phyloP scores from a whole-genome alignment of 1,284 basidiomycete species.

The Ceratobasidium sp. region DNA sequence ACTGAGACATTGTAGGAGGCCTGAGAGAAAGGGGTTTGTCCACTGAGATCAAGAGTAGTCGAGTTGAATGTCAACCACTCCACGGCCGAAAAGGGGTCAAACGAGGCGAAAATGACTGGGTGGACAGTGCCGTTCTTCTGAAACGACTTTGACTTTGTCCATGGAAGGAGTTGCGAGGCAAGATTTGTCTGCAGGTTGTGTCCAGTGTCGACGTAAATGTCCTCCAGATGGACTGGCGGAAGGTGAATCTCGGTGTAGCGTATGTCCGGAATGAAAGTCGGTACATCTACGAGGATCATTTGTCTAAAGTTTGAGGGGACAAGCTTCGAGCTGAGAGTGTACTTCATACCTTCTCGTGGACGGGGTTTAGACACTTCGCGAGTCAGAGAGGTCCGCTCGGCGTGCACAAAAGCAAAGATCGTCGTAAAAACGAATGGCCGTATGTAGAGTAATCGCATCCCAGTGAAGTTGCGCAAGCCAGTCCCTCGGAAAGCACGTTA shows the following conservation, averaged over 20 bases:
- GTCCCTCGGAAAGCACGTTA: neutral
- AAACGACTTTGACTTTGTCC: conserved; percentile 17
- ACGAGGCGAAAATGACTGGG: conserved; percentile 16
- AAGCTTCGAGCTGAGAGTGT: neutral
- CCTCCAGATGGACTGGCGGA: conserved; percentile 9
- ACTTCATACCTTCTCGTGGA: neutral
- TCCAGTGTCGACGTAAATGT: conserved; percentile 19
- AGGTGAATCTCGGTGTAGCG: conserved; percentile 15
- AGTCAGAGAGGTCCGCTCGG: neutral
- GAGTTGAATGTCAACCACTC: conserved; percentile 29
- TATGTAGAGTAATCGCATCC: neutral
- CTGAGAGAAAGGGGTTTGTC: conserved; percentile 21
- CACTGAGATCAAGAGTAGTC: conserved; percentile 10
- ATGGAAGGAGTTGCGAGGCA: conserved; percentile 3
- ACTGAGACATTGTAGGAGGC: conserved; percentile 26
- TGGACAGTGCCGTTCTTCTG: conserved; percentile 1
- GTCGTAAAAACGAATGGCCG: neutral
- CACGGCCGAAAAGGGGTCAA: conserved; percentile 21
- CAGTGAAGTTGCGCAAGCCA: too few species aligned
- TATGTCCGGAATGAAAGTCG: neutral
- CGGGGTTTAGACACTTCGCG: neutral
- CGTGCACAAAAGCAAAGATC: neutral
- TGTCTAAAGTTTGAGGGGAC: neutral
- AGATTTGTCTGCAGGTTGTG: neutral
- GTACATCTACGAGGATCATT: neutral